Conservation (phyloP, 768 basidiomycete species). For the Podaxis sp. region DNA sequence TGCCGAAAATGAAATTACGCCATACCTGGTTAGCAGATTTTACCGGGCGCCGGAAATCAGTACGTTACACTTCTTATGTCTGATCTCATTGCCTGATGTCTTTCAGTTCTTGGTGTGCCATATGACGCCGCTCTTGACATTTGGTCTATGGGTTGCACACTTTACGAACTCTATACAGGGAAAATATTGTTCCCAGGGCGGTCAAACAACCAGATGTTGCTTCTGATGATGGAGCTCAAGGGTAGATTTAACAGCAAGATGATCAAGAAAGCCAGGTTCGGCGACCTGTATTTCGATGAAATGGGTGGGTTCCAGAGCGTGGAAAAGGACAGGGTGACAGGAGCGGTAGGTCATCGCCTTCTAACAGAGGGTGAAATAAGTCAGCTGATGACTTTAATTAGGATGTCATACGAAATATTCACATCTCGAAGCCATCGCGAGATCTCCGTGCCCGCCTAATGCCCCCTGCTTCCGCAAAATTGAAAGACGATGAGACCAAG, state of each 20-base stretch:
- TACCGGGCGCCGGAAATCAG: slow-evolving; percentile 99
- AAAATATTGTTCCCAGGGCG: slow-evolving; percentile 97
- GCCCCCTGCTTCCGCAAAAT: slow-evolving; percentile 73
- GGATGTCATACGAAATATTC: slow-evolving; percentile 81
- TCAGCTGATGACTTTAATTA: slow-evolving; percentile 32
- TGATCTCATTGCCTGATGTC: slow-evolving; percentile 13
- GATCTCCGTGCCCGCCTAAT: slow-evolving; percentile 83
- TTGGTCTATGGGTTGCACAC: slow-evolving; percentile 96
- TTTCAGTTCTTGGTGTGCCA: slow-evolving; percentile 86
- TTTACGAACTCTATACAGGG: slow-evolving; percentile 94
- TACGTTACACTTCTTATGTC: slow-evolving; percentile 32
- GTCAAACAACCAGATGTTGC: slow-evolving; percentile 96
- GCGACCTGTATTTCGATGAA: slow-evolving; percentile 91
- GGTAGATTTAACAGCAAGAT: slow-evolving; percentile 91
- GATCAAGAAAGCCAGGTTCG: slow-evolving; percentile 94
- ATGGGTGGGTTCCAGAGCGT: slow-evolving; percentile 83
- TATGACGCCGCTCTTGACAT: slow-evolving; percentile 94
- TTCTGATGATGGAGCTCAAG: slow-evolving; percentile 97
- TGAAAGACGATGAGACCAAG: slow-evolving; percentile 89
- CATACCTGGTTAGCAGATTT: slow-evolving; percentile 95
- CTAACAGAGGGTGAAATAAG: slow-evolving; percentile 2
- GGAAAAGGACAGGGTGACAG: slow-evolving; percentile 82
- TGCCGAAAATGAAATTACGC: slow-evolving; percentile 95
- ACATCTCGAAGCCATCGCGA: slow-evolving; percentile 77
- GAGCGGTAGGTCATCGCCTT: slow-evolving; percentile 57